phyloP scores from a whole-genome alignment of 306 rosid genomes.

The Carpinus fangiana region DNA sequence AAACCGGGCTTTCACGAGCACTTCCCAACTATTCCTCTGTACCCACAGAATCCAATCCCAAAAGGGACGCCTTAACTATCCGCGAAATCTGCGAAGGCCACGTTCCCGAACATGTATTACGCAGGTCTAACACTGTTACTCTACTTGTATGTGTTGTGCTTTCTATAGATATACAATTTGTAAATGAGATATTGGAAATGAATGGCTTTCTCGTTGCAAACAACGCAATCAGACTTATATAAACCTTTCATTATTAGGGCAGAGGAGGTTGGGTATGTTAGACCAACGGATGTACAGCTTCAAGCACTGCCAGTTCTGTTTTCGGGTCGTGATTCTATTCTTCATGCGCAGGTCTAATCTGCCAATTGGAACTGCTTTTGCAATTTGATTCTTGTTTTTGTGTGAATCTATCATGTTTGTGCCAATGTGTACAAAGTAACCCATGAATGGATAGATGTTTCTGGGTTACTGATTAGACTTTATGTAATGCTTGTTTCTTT shows the following conservation, averaged over 20 bases:
- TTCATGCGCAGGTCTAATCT: conserved; percentile 86
- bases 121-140: conserved; percentile 39
- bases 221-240: not conserved
- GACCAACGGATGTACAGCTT: conserved; percentile 71
- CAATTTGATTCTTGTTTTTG: not conserved
- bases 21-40: conserved; percentile 34
- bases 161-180: not conserved
- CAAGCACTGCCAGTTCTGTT: conserved; percentile 71
- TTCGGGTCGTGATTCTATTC: conserved; percentile 72
- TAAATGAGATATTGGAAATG: not conserved
- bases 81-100: conserved; percentile 50
- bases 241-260: conserved; percentile 41
- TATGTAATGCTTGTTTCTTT: conserved; percentile 24
- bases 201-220: not conserved
- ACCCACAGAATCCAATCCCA: conserved; percentile 18
- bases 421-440: not conserved
- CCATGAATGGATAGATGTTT: not conserved
- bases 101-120: conserved; percentile 61
- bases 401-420: not conserved
- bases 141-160: not conserved
- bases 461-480: not conserved
- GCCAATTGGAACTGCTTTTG: conserved; percentile 2
- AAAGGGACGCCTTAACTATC: conserved; percentile 41
- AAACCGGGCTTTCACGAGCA: conserved; percentile 34
- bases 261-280: conserved; percentile 78